phyloP scores from a whole-genome alignment of 345 rosid species.

The Capsella bursapastoris region DNA sequence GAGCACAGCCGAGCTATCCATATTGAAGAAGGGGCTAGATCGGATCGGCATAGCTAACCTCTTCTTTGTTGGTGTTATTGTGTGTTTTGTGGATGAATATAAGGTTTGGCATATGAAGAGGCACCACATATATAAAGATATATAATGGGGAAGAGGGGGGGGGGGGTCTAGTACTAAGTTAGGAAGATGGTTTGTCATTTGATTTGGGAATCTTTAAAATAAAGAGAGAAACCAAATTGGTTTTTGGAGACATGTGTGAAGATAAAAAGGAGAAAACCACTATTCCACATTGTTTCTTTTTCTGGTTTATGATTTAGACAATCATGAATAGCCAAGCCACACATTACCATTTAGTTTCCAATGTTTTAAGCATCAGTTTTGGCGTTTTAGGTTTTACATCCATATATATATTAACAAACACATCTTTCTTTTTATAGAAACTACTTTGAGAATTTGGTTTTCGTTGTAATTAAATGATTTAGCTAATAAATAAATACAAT shows the following conservation, averaged over 20 bases:
- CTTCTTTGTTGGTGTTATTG: constrained; percentile 20
- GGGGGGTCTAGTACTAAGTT: constrained; percentile 36
- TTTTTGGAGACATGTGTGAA: constrained; percentile 22
- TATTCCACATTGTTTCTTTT: constrained; percentile 29
- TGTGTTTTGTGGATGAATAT: constrained; percentile 24
- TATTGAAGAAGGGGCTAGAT: constrained; percentile 74
- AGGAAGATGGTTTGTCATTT: constrained; percentile 57
- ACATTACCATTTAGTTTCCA: not conserved
- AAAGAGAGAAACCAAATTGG: constrained; percentile 34
- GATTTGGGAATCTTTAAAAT: constrained; percentile 53
- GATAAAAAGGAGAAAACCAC: constrained; percentile 31
- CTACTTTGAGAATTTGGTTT: no score
- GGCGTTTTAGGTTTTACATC: not conserved
- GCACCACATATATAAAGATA: constrained; percentile 28
- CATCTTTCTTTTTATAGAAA: no score
- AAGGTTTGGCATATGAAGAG: constrained; percentile 14
- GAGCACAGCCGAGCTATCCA: constrained; percentile 76
- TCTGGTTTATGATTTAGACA: constrained; percentile 33
- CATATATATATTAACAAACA: not conserved
- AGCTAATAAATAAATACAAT: no score
- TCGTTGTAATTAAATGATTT: no score
- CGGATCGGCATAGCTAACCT: constrained; percentile 64
- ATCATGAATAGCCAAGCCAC: not conserved
- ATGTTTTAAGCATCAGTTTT: not conserved
- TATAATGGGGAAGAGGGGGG: not conserved